Evolutionary conservation across 2,329 filamentous ascomycete genomes (phyloP), one percentile per base, ranked within the genome.

Genomic region (Bipolaris zeicola): DNA sequence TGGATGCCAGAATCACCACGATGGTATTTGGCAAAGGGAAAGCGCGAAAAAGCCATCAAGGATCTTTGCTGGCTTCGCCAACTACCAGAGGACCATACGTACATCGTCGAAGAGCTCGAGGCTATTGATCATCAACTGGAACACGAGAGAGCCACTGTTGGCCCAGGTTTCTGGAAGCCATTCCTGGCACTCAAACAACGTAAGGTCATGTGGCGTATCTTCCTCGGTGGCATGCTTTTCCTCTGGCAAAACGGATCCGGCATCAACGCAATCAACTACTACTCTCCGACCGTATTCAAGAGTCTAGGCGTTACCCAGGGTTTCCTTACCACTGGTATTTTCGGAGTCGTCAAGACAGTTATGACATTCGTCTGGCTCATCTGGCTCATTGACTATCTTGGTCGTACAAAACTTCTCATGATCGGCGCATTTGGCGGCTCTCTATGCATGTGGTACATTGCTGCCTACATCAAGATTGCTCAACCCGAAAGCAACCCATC

Each of bases 181-280:
- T 73, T 68, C 50, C 60, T 50, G 28, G 69, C 65, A 37, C 62
- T 71, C 28, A 64, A 68, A 52, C 61, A 72, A 61, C 79, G 77
- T 57, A 82, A 82, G 68, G 83, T 90, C 13, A 84, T 85, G 64
- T 91, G 86, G 81, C 85, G 90, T 39, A 87, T 94, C 77, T 84
- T 91, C 72, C 81, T 93, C 6, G 90, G 90, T 38, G 83, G 84
- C 55, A 84, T 90, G 67, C 82, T 94, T n/a, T 93, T 93, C 79
- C 79, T 93, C 50, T 91, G 87, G 82, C 90, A 94, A 75, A 94
- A 94, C 65, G 87, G 87, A 47, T 83, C 80, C 2, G 89, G 89
- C 2, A 92, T 92, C 78, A 91, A 92, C 65, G 89, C 89, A 24
- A 70, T 87, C 48, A 87, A 90, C 78, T 92, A 91, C 79, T 92